Evolutionary conservation across 2,329 filamentous ascomycete species (phyloP), one percentile per base, ranked within the genome.

Genomic region (Shiraia sp.): DNA sequence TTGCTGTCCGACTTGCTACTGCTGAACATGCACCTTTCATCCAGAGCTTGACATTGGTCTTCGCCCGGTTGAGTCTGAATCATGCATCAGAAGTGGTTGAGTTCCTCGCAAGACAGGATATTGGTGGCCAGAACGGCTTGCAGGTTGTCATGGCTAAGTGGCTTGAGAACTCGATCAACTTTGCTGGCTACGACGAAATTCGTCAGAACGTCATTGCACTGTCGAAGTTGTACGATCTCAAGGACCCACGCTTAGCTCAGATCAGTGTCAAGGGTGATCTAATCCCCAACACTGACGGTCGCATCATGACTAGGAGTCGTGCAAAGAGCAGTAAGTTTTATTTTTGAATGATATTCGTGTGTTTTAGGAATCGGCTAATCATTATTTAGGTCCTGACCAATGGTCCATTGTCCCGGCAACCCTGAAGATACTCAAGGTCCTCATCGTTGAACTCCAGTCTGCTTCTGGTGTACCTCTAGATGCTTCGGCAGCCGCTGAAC

Each of bases 181-280:
- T 99, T 72, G 90, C 90, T n/a, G 93, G 93, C 10, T 99, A 96
- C 59, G 91, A 97, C 59, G 92, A 96, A 69, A 97, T 97, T 57
- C 83, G 91, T 56, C 90, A 96, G 70, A 99, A 97, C 63, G 89
- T 96, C 45, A 92, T 96, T 57, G 93, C 93, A 5, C 79, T 99
- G 2, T 91, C 90, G 0, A 96, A 95, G 64, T 76, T 99, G 2
- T 97, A 93, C 69, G 85, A 86, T 40, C 79, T 99, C 13, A 87
- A 93, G 61, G 92, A 97, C 60, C 75, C 83, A 8, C 86, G 92
- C 23, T 71, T 99, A 23, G 76, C 81, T 10, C 83, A 89, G 60
- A 89, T 91, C 3, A 82, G 83, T 64, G 92, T 96, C 55, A 95
- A 92, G 74, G 93, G 93, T 41, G 92, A 99, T 65, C 77, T 97